Base-by-base conservation (phyloP, 2,329 filamentous ascomycete species). In the Fusarium nematophilum region DNA sequence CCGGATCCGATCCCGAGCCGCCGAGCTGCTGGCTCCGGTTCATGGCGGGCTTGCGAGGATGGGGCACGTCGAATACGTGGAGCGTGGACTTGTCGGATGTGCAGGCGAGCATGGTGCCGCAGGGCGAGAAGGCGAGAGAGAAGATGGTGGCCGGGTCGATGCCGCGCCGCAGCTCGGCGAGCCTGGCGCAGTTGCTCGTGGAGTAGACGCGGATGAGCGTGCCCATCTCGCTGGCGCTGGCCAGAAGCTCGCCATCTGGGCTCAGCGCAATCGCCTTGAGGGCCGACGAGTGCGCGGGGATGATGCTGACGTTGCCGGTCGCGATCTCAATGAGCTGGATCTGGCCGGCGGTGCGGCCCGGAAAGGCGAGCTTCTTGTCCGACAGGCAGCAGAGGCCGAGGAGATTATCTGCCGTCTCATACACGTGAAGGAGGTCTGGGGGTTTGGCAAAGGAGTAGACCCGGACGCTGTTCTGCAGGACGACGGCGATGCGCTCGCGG, bases 61-160 rank as follows among this genome's bases (percentile, higher is more conserved):
- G 83, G 4, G 90, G 89, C 1, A 97, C 83, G 70, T 98, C 93
- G 72, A 97, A 99, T 30, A 99, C 85, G 75, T 99, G 95, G 9
- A 99, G 82, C 1, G 93, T 99, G 6, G 92, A 93, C 77, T 98
- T 99, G 80, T 99, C 95, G 1, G 93, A 97, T 1, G 94, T 98
- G 59, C 93, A 94, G 21, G 95, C 95, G 9, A 98, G 83, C 71
- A 93, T 84, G 36, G 83, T 86, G 45, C 90, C 91, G 1, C 88
- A 88, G 1, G 93, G 93, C 15, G 91, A 96, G 73, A 99, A 95
- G 9, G 90, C 89, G 9, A 99, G 81, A 2, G 91, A 94, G 76
- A 91, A 97, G 64, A 98, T 90, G 48, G 88, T 87, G 13, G 95
- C 93, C 29, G 88, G 90, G 70, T 99, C 95, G 40, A 96, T 89